A percentile compares a stretch with the other conserved stretches of the same genome.
phyloP scores from a whole-genome alignment of 768 basidiomycete species.

The Myochromella boudieri region DNA sequence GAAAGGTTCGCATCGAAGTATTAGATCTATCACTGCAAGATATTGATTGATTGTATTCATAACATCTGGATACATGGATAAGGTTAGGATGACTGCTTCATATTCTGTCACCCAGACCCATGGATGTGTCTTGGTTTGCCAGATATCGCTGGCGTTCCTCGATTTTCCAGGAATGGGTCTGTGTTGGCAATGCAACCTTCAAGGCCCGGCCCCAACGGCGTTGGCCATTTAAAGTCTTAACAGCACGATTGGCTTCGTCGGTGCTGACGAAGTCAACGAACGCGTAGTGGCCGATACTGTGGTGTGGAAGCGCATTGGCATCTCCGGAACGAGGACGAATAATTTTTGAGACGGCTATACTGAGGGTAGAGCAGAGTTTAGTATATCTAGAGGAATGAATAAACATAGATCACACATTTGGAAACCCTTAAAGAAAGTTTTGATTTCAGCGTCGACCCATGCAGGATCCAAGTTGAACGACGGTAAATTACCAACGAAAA shows the following conservation, averaged over 20 bases:
- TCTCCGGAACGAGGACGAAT: not conserved
- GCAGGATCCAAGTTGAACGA: constrained; percentile 1
- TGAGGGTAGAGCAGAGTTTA: not conserved
- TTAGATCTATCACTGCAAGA: too few species aligned
- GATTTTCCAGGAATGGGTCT: not conserved
- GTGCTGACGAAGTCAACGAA: not conserved
- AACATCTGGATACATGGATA: too few species aligned
- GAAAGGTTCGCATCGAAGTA: too few species aligned
- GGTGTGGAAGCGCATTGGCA: not conserved
- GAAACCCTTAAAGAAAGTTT: constrained; percentile 2
- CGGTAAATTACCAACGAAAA: constrained; percentile 7
- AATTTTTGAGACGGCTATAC: constrained; percentile 7
- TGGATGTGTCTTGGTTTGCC: too few species aligned
- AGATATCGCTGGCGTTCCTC: not conserved
- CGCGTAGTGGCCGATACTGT: not conserved
- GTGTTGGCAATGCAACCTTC: not conserved
- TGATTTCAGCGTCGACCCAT: constrained; percentile 6
- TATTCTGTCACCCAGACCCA: too few species aligned
- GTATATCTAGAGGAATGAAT: not conserved
- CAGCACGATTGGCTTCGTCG: not conserved
- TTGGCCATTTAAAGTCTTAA: not conserved
- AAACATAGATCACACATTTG: not conserved
- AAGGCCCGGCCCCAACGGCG: not conserved
- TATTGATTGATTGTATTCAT: too few species aligned
- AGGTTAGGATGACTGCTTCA: too few species aligned